Evolutionary conservation across 768 basidiomycete species (phyloP).

Genomic region (Auriscalpium microsporum): DNA sequence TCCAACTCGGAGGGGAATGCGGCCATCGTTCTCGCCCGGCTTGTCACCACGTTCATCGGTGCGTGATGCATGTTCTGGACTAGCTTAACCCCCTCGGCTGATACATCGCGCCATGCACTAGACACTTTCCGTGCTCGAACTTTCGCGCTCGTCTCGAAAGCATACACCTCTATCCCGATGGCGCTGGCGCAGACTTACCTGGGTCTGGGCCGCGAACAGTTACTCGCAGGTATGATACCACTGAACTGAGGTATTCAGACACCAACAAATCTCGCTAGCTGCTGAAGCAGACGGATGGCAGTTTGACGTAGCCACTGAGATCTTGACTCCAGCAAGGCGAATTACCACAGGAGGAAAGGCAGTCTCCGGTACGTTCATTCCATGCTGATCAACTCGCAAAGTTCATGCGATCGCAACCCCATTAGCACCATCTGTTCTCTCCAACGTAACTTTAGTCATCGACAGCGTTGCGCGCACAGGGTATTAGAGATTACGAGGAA

Average conservation of each 20-base stretch:
- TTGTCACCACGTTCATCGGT: constrained; percentile 49
- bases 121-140: constrained; percentile 54
- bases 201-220: constrained; percentile 31
- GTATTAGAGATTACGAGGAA: too few relatives aligned
- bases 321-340: constrained; percentile 32
- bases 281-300: constrained; percentile 40
- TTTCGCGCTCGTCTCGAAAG: constrained; percentile 46
- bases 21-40: constrained; percentile 32
- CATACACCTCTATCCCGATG: constrained; percentile 56
- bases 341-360: neutral
- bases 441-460: constrained; percentile 41
- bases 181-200: constrained; percentile 49
- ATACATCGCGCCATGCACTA: constrained; percentile 18
- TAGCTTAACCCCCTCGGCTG: too few relatives aligned
- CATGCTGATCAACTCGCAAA: neutral
- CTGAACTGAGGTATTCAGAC: neutral
- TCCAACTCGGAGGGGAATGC: constrained; percentile 37
- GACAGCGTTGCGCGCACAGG: constrained; percentile 37
- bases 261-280: constrained; percentile 22
- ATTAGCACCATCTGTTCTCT: constrained; percentile 36
- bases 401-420: neutral
- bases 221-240: constrained; percentile 24
- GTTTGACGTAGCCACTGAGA: constrained; percentile 38
- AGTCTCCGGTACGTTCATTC: too few relatives aligned
- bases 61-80: neutral